Percentiles rank a stretch among this genome's conserved stretches.
phyloP scores from a whole-genome alignment of 2,329 filamentous ascomycete species.

The Niveomyces coronatus region DNA sequence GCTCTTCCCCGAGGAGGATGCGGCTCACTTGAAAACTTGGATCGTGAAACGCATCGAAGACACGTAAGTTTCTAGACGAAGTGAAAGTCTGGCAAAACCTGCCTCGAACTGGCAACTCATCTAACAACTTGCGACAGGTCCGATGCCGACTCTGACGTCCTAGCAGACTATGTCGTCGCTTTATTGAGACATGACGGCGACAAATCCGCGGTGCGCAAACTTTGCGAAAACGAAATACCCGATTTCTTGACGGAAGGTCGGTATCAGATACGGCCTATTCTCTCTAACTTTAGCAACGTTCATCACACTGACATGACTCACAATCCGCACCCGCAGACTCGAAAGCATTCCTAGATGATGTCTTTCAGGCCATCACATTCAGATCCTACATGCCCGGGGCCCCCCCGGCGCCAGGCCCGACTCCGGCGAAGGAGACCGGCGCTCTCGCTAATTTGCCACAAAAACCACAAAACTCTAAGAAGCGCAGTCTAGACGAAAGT shows the following conservation, averaged over 20 bases:
- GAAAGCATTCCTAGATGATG: constrained; percentile 54
- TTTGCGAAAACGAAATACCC: constrained; percentile 61
- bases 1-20: constrained; percentile 54
- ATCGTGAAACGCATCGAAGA: constrained; percentile 67
- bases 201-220: constrained; percentile 50
- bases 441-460: constrained; percentile 13
- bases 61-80: no score
- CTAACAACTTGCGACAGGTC: constrained; percentile 38
- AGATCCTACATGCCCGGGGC: constrained; percentile 51
- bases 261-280: constrained; percentile 1
- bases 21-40: constrained; percentile 60
- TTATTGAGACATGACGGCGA: constrained; percentile 62
- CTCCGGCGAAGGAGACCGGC: constrained; percentile 2
- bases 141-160: constrained; percentile 70
- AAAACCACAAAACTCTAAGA: constrained; percentile 17
- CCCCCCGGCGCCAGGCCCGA: constrained; percentile 26
- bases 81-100: no score
- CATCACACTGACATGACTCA: background rate
- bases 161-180: constrained; percentile 76
- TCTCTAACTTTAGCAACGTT: no score
- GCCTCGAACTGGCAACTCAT: constrained; percentile 6
- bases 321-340: constrained; percentile 18
- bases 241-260: constrained; percentile 63
- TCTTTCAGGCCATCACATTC: constrained; percentile 55
- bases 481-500: constrained; percentile 25